Evolutionary conservation across 2,329 filamentous ascomycete genomes (phyloP).

Genomic region (Paradendryphiella salina): DNA sequence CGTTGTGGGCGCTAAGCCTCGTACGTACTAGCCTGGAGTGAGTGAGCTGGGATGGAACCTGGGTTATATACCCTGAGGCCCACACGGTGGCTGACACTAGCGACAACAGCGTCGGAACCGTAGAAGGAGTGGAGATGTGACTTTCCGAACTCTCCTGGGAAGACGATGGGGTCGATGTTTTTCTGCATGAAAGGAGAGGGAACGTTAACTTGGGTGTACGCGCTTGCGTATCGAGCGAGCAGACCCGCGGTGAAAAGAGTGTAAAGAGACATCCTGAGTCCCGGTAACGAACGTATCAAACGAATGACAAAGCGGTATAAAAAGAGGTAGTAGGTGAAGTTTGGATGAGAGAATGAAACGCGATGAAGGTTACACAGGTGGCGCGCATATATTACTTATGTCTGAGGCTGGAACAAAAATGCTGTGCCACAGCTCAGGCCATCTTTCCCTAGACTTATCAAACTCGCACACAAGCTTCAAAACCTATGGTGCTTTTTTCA

Average conservation of each 20-base stretch:
- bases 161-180: slow-evolving; percentile 53
- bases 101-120: slow-evolving; percentile 51
- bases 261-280: slow-evolving; percentile 41
- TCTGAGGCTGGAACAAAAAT: neutral
- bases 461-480: slow-evolving; percentile 9
- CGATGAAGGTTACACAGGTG: neutral
- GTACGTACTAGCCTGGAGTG: too few relatives aligned
- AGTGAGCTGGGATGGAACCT: too few relatives aligned
- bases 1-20: too few relatives aligned
- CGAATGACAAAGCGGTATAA: slow-evolving; percentile 2
- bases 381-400: slow-evolving; percentile 2
- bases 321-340: too few relatives aligned
- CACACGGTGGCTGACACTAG: too few relatives aligned
- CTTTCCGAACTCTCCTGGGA: slow-evolving; percentile 46
- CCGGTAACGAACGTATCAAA: slow-evolving; percentile 20
- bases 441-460: neutral
- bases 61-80: too few relatives aligned
- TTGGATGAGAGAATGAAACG: slow-evolving; percentile 3
- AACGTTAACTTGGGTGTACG: slow-evolving; percentile 45
- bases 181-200: slow-evolving; percentile 48
- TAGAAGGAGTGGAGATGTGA: slow-evolving; percentile 54
- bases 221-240: slow-evolving; percentile 33
- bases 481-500: slow-evolving; percentile 2
- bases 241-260: slow-evolving; percentile 30
- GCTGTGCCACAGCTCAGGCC: slow-evolving; percentile 1